These are phyloP conservation scores for Yamadazyma taylorii DNA, from an alignment of 1,139 yeast genomes.

Conservation along the genomic window DNA sequence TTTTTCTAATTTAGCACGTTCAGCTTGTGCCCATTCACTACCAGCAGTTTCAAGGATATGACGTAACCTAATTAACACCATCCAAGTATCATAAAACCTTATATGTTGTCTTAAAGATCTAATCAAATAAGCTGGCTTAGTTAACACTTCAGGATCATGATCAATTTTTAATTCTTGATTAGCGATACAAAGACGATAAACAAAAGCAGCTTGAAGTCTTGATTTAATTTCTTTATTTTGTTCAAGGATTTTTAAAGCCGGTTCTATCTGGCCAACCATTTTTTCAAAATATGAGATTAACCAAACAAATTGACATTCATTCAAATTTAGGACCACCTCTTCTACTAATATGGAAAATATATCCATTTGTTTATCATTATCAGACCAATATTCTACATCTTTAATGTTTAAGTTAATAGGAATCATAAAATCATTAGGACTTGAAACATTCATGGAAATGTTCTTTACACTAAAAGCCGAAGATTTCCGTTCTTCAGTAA, in stretches of 20 bases:
- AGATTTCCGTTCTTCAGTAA: conserved; percentile 14
- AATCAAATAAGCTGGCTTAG: conserved; percentile 82
- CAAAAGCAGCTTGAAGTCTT: conserved; percentile 35
- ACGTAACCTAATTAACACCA: conserved; percentile 71
- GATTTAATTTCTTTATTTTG: conserved; percentile 16
- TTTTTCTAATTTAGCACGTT: conserved; percentile 21
- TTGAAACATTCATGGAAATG: conserved; percentile 21
- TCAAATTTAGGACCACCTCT: conserved; percentile 30
- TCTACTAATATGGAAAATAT: conserved; percentile 37
- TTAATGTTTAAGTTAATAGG: conserved; percentile 24
- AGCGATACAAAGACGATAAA: conserved; percentile 61
- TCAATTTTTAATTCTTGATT: conserved; percentile 60
- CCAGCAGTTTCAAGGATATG: conserved; percentile 71
- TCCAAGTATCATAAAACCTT: conserved; percentile 85
- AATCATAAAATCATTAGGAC: conserved; percentile 23
- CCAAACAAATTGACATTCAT: conserved; percentile 40
- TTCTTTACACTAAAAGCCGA: conserved; percentile 38
- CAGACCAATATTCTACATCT: conserved; percentile 48
- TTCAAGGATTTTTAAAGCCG: conserved; percentile 23
- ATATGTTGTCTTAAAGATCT: conserved; percentile 73
- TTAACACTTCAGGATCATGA: conserved; percentile 86
- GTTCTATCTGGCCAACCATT: conserved; percentile 19
- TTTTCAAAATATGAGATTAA: conserved; percentile 26
- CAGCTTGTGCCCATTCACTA: conserved; percentile 40
- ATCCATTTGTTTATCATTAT: conserved; percentile 22